A percentile compares a stretch with the other conserved stretches of the same genome.
Conservation (phyloP, 1,139 yeast species). For the Williopsis jadinii region DNA sequence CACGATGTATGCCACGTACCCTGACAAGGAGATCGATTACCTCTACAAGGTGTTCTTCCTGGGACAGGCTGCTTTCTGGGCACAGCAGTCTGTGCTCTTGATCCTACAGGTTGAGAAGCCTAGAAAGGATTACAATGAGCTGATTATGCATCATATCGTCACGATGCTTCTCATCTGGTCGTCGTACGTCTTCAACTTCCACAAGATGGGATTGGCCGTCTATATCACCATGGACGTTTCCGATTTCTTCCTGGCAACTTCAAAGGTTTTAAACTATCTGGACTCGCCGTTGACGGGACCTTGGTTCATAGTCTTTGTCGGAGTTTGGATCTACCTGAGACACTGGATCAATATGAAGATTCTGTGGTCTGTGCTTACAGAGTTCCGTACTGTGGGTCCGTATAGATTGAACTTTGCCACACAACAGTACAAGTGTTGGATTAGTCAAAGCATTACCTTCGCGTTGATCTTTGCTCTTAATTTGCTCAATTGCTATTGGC, state of each 20-base stretch:
- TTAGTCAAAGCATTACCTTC: slow-evolving; percentile 87
- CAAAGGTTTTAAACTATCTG: slow-evolving; percentile 80
- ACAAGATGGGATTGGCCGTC: slow-evolving; percentile 89
- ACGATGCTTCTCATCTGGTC: slow-evolving; percentile 84
- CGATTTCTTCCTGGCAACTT: slow-evolving; percentile 78
- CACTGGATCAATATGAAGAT: slow-evolving; percentile 78
- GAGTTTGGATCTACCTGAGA: slow-evolving; percentile 80
- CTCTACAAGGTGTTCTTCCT: slow-evolving; percentile 76
- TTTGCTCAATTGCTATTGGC: slow-evolving; percentile 82
- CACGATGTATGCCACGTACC: slow-evolving; percentile 72
- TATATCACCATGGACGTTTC: slow-evolving; percentile 95
- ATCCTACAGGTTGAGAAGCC: slow-evolving; percentile 87
- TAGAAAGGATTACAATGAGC: slow-evolving; percentile 85
- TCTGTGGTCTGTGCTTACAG: slow-evolving; percentile 83
- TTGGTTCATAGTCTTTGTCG: slow-evolving; percentile 60
- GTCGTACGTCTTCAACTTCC: slow-evolving; percentile 92
- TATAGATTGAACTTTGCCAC: slow-evolving; percentile 80
- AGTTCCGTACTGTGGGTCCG: slow-evolving; percentile 78
- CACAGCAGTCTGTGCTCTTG: slow-evolving; percentile 84
- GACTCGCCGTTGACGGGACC: slow-evolving; percentile 60
- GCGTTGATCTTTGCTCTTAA: slow-evolving; percentile 72
- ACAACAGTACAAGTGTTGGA: slow-evolving; percentile 94
- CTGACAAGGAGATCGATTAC: slow-evolving; percentile 70
- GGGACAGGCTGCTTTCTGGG: slow-evolving; percentile 96
- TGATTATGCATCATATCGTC: slow-evolving; percentile 87